Base-by-base conservation (phyloP, 108 stramenopile species). In the Pseudonitzschia pungens region DNA sequence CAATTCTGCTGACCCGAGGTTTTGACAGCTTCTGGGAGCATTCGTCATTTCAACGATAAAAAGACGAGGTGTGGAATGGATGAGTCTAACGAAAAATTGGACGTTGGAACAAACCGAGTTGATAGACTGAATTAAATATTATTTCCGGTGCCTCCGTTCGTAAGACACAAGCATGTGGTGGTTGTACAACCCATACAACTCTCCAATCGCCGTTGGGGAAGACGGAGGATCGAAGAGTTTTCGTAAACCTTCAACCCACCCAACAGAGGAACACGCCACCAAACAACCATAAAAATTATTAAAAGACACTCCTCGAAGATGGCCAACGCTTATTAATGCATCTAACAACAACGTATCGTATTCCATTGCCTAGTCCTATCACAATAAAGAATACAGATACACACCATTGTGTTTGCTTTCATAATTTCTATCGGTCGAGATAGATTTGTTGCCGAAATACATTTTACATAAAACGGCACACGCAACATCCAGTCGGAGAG, bases 261-360 rank as follows among this genome's bases (percentile, higher is more conserved):
- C 24, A 55, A 3, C 54, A 55, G 9, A 24, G 16, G 18, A 18
- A 18, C 54, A 55, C 21, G 26, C 54, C 24, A 12, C 2, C 24
- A 26, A 55, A 55, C 54, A 55, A 26, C 2, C 54, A 55, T 20
- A 55, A 10, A 14, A 55, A 55, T 20, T 24, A 55, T 20, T 21
- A 16, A 55, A 55, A 55, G 54, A 55, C n/a, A 26, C 22, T 55
- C 54, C 26, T 55, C 54, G 54, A 55, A 55, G 54, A 55, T 55
- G 54, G 20, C 12, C 9, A 55, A 55, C 54, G 24, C n/a, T 10
- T 55, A 55, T 24, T 11, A 55, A 26, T 55, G 54, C 54, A 55
- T 53, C 5, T 55, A 55, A 55, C 26, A 26, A 55, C 54, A 48
- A 55, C 26, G 54, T 55, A 24, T 24, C 54, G 54, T 55, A 55